Conservation (phyloP, 1,284 basidiomycete species). For the Schizophyllum amplum region DNA sequence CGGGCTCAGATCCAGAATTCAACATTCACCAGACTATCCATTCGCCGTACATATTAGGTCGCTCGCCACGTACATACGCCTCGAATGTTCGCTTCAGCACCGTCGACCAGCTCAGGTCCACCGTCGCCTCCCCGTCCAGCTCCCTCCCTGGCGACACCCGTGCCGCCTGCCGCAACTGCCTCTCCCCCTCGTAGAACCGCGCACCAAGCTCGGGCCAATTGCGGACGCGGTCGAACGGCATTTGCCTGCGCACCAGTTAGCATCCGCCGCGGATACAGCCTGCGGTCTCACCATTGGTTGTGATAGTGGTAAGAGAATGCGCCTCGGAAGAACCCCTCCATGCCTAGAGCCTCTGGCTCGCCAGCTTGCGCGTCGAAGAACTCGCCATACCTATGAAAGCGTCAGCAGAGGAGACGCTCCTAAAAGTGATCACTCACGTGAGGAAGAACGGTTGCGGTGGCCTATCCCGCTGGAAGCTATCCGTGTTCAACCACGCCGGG, state of each 20-base stretch:
- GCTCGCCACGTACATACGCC: slow-evolving; percentile 62
- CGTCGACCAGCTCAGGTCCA: slow-evolving; percentile 64
- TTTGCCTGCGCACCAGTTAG: slow-evolving; percentile 61
- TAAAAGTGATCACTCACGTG: slow-evolving; percentile 38
- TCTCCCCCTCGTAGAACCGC: slow-evolving; percentile 37
- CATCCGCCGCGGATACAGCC: neutral
- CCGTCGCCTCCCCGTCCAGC: slow-evolving; percentile 29
- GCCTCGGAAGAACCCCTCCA: slow-evolving; percentile 81
- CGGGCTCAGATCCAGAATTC: neutral
- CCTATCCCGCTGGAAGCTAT: slow-evolving; percentile 73
- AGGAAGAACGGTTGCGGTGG: slow-evolving; percentile 82
- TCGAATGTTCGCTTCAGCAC: slow-evolving; percentile 76
- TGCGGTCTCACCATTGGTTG: slow-evolving; percentile 63
- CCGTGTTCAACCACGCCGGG: slow-evolving; percentile 81
- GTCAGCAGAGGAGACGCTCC: neutral
- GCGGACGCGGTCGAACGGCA: slow-evolving; percentile 81
- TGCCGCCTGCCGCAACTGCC: neutral
- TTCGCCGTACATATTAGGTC: slow-evolving; percentile 73
- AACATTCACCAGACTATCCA: slow-evolving; percentile 37
- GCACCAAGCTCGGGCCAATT: slow-evolving; percentile 89
- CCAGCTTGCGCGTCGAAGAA: slow-evolving; percentile 74
- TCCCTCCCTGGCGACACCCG: neutral
- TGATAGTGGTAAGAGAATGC: slow-evolving; percentile 86
- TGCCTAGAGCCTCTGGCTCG: slow-evolving; percentile 66
- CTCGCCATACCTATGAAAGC: slow-evolving; percentile 50